These are phyloP conservation scores for Nakaseomyces nivariensis DNA, from an alignment of 1,139 yeast species.

Conservation along the genomic window DNA sequence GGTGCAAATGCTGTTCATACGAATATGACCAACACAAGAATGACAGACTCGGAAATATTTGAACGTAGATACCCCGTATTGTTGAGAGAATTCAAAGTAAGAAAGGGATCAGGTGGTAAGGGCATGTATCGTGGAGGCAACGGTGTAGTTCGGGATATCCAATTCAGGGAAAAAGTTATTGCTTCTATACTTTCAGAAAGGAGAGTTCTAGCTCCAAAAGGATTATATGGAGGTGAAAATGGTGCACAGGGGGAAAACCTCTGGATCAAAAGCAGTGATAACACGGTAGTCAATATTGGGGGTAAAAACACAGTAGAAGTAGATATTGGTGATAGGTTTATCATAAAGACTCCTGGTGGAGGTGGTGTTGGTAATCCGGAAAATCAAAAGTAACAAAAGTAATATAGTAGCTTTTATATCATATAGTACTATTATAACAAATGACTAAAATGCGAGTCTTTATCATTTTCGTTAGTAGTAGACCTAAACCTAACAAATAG, in stretches of 20 bases:
- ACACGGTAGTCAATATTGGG: slow-evolving; percentile 38
- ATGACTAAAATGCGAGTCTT: too few species aligned
- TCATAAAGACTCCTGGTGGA: slow-evolving; percentile 48
- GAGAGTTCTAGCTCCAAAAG: slow-evolving; percentile 50
- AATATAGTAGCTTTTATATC: too few species aligned
- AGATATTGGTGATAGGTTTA: slow-evolving; percentile 45
- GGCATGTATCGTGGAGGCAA: slow-evolving; percentile 51
- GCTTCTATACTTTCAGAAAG: slow-evolving; percentile 56
- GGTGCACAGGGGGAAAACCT: slow-evolving; percentile 53
- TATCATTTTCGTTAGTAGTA: too few species aligned
- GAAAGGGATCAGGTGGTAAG: slow-evolving; percentile 47
- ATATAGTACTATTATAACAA: too few species aligned
- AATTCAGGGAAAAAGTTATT: slow-evolving; percentile 45
- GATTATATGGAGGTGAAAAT: slow-evolving; percentile 48
- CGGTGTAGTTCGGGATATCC: slow-evolving; percentile 54
- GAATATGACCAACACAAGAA: slow-evolving; percentile 62
- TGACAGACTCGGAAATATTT: slow-evolving; percentile 60
- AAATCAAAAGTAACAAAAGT: not conserved
- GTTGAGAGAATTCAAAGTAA: slow-evolving; percentile 44
- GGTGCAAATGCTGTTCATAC: slow-evolving; percentile 60
- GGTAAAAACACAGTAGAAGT: slow-evolving; percentile 47
- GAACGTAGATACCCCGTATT: slow-evolving; percentile 60
- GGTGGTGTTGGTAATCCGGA: slow-evolving; percentile 38
- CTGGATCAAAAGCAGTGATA: slow-evolving; percentile 36
- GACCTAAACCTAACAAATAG: too few species aligned